Evolutionary conservation across 768 basidiomycete genomes (phyloP).

Genomic region (Suillus plorans): DNA sequence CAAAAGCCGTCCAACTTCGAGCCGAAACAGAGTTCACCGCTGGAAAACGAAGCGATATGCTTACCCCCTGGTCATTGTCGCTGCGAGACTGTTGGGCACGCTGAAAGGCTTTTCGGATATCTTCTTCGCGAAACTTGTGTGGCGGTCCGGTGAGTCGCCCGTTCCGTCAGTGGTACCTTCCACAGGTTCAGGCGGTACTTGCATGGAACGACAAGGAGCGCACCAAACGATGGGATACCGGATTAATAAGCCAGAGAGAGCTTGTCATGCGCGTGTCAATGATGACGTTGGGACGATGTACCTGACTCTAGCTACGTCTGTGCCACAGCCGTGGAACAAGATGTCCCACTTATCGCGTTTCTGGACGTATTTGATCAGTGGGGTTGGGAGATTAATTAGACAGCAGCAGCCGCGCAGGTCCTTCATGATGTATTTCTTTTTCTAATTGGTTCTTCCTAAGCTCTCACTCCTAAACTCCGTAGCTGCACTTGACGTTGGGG

Average conservation of each 20-base stretch:
- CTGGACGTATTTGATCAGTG: slow-evolving; percentile 71
- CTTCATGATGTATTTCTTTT: slow-evolving; percentile 55
- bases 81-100: slow-evolving; percentile 53
- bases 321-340: slow-evolving; percentile 41
- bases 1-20: slow-evolving; percentile 85
- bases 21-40: slow-evolving; percentile 93
- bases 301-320: slow-evolving; percentile 49
- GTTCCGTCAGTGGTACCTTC: slow-evolving; percentile 65
- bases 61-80: slow-evolving; percentile 68
- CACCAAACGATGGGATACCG: slow-evolving; percentile 59
- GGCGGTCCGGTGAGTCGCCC: slow-evolving; percentile 86
- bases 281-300: slow-evolving; percentile 56
- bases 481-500: slow-evolving; percentile 75
- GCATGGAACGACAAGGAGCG: slow-evolving; percentile 43
- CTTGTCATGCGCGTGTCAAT: slow-evolving; percentile 52
- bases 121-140: slow-evolving; percentile 81
- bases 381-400: slow-evolving; percentile 46
- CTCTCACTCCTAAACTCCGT: slow-evolving; percentile 10
- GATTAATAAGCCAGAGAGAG: slow-evolving; percentile 46
- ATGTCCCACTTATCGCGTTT: slow-evolving; percentile 61
- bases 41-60: slow-evolving; percentile 71
- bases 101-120: slow-evolving; percentile 62
- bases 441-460: neutral
- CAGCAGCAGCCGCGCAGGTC: slow-evolving; percentile 63
- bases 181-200: slow-evolving; percentile 47